Evolutionary conservation across 2,329 filamentous ascomycete species (phyloP).

Genomic region (Pyricularia pennisetigena): DNA sequence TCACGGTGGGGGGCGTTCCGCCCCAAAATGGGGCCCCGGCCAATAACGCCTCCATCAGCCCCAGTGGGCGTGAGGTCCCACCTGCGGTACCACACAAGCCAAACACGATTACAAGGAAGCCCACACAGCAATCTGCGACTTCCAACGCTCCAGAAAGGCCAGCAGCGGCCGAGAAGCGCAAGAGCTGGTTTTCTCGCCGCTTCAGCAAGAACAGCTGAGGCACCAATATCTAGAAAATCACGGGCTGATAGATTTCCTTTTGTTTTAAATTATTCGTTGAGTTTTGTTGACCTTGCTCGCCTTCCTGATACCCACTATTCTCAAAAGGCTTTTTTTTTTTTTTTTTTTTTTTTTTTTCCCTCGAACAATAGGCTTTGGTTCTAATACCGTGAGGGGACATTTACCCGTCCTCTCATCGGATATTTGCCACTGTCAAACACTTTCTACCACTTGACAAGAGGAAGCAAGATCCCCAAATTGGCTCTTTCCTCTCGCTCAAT

Average conservation of each 20-base stretch:
- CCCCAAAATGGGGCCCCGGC: constrained; percentile 14
- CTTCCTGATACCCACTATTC: constrained; percentile 5
- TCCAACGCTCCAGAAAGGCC: constrained; percentile 15
- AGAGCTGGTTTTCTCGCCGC: constrained; percentile 79
- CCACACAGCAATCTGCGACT: constrained; percentile 6
- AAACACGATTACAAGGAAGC: constrained; percentile 14
- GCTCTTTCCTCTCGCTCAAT: background rate
- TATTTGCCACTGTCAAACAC: background rate
- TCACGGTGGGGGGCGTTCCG: constrained; percentile 20
- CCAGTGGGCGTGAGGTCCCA: background rate
- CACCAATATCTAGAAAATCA: background rate
- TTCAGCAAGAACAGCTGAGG: constrained; percentile 53
- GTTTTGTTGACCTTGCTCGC: constrained; percentile 3
- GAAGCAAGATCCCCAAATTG: background rate
- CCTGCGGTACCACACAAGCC: constrained; percentile 24
- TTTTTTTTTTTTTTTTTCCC: constrained; percentile 5
- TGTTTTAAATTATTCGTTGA: constrained; percentile 4
- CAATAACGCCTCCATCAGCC: constrained; percentile 6
- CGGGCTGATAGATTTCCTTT: constrained; percentile 1
- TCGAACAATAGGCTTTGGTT: background rate
- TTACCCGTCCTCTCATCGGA: background rate
- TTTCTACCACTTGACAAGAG: background rate
- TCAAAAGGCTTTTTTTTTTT: constrained; percentile 2
- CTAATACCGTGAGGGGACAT: background rate
- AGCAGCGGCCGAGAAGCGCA: constrained; percentile 56